Base-by-base conservation (phyloP, 768 basidiomycete species). In the Amanita pseudoporphyria region DNA sequence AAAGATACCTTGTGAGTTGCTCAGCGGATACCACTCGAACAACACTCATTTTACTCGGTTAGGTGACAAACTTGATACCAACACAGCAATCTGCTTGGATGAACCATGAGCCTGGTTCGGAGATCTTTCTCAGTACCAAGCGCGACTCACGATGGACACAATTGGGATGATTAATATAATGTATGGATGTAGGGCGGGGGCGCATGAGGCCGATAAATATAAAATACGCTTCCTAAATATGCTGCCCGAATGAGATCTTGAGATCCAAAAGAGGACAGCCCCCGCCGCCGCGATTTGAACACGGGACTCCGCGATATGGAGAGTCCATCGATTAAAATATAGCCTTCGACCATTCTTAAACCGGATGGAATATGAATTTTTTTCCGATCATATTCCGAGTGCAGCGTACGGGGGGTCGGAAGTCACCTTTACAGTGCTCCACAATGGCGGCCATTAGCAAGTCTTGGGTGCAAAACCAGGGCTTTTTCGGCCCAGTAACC, bases 31-130 rank as follows among this genome's bases (percentile, higher is more conserved):
- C 31, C 44, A 46, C 5, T 24, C 18, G 18, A 4, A 22, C 18
- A 52, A 35, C n/a, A 47, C 54, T 45, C 49, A 32, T 49, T 30
- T 19, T 18, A 18, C 19, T 13, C 16, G 35, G 5, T 36, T 33
- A 74, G 72, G 64, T 84, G 4, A 84, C 84, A 16, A 91, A 89
- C 59, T 56, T 92, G 49, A 60, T 77, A 22, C 90, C 90, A 5
- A 79, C 74, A 14, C 79, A 87, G 31, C 67, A 64, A 5, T 76
- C 70, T 3, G 77, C 87, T 14, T 91, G 90, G 88, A 84, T 84
- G 77, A 73, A 70, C 35, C 64, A 68, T 44, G 74, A 74, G 13
- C 70, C 67, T 9, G 77, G 70, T n/a, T 73, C 79, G 9, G 80
- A 87, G 58, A 73, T 92, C 1, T 89, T 79, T 62, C 63, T 95